Evolutionary conservation across 495 filamentous ascomycete species (phyloP).

Genomic region (Lepraria neglecta): DNA sequence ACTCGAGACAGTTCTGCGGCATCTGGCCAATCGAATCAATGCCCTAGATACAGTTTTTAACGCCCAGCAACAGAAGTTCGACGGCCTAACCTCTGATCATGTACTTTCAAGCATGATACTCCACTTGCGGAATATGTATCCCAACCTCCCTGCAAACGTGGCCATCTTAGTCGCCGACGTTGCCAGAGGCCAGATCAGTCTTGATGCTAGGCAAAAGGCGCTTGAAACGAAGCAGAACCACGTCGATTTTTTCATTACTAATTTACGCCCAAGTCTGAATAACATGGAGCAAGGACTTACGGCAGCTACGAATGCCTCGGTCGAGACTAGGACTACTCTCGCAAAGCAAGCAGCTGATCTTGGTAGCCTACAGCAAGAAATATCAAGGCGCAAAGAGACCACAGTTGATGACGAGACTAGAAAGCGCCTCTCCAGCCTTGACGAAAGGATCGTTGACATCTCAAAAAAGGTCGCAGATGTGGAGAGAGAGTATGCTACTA

Average conservation of each 20-base stretch:
- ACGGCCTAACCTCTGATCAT: conserved; percentile 13
- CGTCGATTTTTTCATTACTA: background rate
- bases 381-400: too few relatives aligned
- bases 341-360: background rate
- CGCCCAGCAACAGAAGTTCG: conserved; percentile 17
- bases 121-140: conserved; percentile 16
- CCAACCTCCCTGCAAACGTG: conserved; percentile 8
- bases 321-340: background rate
- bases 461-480: too few relatives aligned
- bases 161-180: background rate
- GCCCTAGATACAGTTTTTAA: conserved; percentile 3
- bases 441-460: too few relatives aligned
- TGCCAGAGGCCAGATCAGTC: background rate
- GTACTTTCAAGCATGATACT: conserved; percentile 10
- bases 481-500: too few relatives aligned
- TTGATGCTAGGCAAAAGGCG: background rate
- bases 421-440: too few relatives aligned
- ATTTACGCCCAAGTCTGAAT: background rate
- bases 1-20: background rate
- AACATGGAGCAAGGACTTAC: background rate
- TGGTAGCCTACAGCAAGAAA: background rate
- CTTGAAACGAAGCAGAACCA: background rate
- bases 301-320: background rate
- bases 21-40: conserved; percentile 2
- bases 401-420: too few relatives aligned